Base-by-base conservation (phyloP, 2,329 filamentous ascomycete genomes). In the Fusarium humuli region DNA sequence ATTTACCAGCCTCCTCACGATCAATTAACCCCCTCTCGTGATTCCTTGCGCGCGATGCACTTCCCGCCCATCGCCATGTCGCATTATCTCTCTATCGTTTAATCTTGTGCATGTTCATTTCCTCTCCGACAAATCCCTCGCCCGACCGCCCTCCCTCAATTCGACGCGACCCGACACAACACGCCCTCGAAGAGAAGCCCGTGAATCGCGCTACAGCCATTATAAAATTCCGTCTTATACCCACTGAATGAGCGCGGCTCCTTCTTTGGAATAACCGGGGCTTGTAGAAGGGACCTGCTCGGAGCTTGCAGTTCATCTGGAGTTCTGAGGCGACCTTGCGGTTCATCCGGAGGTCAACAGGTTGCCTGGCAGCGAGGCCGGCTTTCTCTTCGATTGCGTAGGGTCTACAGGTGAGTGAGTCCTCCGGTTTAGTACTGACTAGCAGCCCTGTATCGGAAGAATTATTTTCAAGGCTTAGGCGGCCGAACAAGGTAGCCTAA, bases 261-360 rank as follows among this genome's bases (percentile, higher is more conserved):
- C 44, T 46, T 57, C 8, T 4, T 23, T 57, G 47, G 55, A 57
- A 57, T 54, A 57, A 54, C 55, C 55, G 47, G 55, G 55, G 55
- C 55, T 57, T 25, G 55, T 57, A 57, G 55, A 57, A 57, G 55
- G 55, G 47, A 30, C 32, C 25, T 57, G 46, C 55, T 57, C 55
- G 23, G 11, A 54, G 37, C 47, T 57, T 25, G 47, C 55, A 54
- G 55, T 57, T 57, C 55, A 53, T 10, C 55, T 57, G 55, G 55
- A 57, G 46, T 41, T 41, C 48, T 57, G 54, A 22, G 45, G n/a
- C 45, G 54, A 53, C 54, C 42, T 57, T 18, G 54, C 54, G 50
- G 54, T 57, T 57, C 54, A 53, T 12, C 54, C 52, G 46, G 54
- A 57, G 47, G 54, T 57, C 46, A 44, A 57, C 54, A 57, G 46